These are phyloP conservation scores for Sphagnurus paluster DNA, from an alignment of 1,284 basidiomycete species.

Conservation along the genomic window DNA sequence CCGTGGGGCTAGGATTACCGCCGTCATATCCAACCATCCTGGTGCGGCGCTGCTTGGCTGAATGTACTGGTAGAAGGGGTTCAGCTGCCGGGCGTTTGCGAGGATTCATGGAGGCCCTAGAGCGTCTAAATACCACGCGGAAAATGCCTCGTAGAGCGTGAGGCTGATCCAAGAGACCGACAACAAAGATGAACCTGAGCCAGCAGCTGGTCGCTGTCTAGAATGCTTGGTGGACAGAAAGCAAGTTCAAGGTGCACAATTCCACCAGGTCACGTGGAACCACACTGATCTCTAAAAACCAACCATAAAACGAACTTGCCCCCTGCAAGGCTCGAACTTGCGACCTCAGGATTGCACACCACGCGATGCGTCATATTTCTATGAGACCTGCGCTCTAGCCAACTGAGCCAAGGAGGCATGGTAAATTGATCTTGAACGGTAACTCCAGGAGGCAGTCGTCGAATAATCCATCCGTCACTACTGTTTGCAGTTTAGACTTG, in stretches of 20 bases:
- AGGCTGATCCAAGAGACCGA: neutral
- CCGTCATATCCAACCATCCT: conserved; percentile 23
- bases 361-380: neutral
- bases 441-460: neutral
- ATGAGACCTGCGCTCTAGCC: conserved; percentile 4
- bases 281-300: too few relatives aligned
- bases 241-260: neutral
- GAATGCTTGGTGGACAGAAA: neutral
- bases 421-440: neutral
- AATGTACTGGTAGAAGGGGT: conserved; percentile 27
- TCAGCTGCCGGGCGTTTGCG: conserved; percentile 36
- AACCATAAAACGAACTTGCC: neutral
- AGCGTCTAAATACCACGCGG: neutral
- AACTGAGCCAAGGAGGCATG: conserved; percentile 4
- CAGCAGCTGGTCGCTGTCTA: neutral
- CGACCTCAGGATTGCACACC: conserved; percentile 1
- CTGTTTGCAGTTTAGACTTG: too few relatives aligned
- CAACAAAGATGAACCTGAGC: too few relatives aligned
- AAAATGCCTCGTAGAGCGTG: neutral
- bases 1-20: conserved; percentile 23
- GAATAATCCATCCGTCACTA: too few relatives aligned
- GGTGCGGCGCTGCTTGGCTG: conserved; percentile 35
- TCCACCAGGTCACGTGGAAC: neutral
- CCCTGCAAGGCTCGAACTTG: neutral
- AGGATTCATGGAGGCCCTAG: conserved; percentile 27